phyloP scores from a whole-genome alignment of 371 early-diverging fungal genomes.

The Choanephora cucurbitarum region DNA sequence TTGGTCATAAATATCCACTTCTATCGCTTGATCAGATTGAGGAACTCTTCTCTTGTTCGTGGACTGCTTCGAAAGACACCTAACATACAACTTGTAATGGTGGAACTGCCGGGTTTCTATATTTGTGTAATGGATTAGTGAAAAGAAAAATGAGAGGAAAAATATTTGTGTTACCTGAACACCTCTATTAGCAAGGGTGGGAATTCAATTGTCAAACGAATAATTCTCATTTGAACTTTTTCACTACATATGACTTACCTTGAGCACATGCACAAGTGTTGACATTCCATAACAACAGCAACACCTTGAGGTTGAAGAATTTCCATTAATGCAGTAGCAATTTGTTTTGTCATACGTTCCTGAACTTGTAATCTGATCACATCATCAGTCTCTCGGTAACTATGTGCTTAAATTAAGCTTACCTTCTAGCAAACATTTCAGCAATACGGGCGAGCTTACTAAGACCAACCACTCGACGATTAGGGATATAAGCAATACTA shows the following conservation, averaged over 20 bases:
- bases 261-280: conserved; percentile 60
- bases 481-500: conserved; percentile 95
- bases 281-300: conserved; percentile 96
- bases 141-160: conserved; percentile 1
- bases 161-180: conserved; percentile 39
- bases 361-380: conserved; percentile 88
- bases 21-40: conserved; percentile 68
- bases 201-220: conserved; percentile 9
- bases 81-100: conserved; percentile 95
- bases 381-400: neutral
- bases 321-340: conserved; percentile 89
- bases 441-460: conserved; percentile 97
- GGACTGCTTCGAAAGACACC: conserved; percentile 91
- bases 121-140: conserved; percentile 21
- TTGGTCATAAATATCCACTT: conserved; percentile 4
- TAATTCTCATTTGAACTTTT: no score
- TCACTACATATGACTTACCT: conserved; percentile 29
- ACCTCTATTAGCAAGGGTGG: conserved; percentile 34
- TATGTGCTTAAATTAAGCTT: conserved; percentile 1
- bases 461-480: conserved; percentile 92
- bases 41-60: conserved; percentile 96
- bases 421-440: conserved; percentile 91
- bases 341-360: conserved; percentile 97
- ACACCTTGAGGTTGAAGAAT: conserved; percentile 95
- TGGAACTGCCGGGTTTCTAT: conserved; percentile 92